Conservation (phyloP, 2,329 filamentous ascomycete species). For the Aschersonia sp. region DNA sequence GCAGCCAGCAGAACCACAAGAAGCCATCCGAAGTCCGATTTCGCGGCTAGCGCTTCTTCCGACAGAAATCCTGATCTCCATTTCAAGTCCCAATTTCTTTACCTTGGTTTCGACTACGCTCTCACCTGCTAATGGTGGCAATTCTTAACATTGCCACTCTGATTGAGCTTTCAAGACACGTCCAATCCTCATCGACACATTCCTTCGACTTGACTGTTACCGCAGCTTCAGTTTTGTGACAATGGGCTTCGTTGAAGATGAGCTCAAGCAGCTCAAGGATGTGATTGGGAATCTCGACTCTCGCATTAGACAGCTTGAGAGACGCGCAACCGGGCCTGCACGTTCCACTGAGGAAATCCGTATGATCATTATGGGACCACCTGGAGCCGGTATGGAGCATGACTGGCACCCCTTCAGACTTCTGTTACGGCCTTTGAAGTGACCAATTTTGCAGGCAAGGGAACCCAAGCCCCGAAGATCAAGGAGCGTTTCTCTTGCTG, state of each 20-base stretch:
- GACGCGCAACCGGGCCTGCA: conserved; percentile 45
- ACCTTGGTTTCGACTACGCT: neutral
- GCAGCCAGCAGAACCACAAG: conserved; percentile 1
- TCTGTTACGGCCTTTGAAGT: neutral
- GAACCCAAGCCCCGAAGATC: conserved; percentile 93
- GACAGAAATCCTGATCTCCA: neutral
- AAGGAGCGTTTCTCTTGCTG: conserved; percentile 97
- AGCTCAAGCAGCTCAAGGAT: conserved; percentile 73
- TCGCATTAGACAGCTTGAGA: conserved; percentile 75
- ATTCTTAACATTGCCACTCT: neutral
- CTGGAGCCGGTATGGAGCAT: conserved; percentile 68
- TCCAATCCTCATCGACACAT: neutral
- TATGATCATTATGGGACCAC: conserved; percentile 96
- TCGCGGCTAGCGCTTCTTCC: neutral
- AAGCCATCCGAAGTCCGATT: neutral
- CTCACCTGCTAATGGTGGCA: neutral
- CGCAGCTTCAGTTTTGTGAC: conserved; percentile 19
- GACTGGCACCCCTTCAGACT: neutral
- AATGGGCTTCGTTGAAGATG: conserved; percentile 84
- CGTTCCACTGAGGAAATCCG: conserved; percentile 54
- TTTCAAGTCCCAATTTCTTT: neutral
- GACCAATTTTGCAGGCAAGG: conserved; percentile 58
- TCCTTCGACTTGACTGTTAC: conserved; percentile 3
- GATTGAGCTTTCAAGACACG: neutral
- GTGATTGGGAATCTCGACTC: conserved; percentile 72